Conservation (phyloP, 2,329 filamentous ascomycete genomes). For the Ophioceras dolichostomum region DNA sequence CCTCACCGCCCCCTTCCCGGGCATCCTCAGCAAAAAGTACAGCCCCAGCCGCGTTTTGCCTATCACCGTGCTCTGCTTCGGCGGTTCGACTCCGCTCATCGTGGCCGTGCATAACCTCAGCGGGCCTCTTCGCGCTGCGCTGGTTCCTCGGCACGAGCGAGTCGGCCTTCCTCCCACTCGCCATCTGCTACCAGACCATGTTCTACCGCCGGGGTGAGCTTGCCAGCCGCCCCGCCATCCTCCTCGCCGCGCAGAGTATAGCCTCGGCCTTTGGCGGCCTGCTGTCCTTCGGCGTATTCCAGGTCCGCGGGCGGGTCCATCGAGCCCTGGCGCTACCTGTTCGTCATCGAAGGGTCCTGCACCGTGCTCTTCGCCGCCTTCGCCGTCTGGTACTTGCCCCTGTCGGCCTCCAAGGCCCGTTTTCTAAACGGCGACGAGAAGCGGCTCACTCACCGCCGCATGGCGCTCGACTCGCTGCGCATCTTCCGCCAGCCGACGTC, state of each 20-base stretch:
- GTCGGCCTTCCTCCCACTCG: conserved; percentile 11
- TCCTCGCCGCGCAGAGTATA: conserved; percentile 21
- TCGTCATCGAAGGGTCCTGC: conserved; percentile 39
- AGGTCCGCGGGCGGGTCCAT: conserved; percentile 25
- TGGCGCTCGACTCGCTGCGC: conserved; percentile 55
- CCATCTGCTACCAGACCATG: conserved; percentile 38
- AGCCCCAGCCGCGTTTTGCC: conserved; percentile 57
- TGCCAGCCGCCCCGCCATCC: conserved; percentile 56
- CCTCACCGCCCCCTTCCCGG: conserved; percentile 47
- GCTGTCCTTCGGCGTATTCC: conserved; percentile 32
- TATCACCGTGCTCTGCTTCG: conserved; percentile 57
- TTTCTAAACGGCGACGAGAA: conserved; percentile 58
- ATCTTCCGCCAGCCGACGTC: conserved; percentile 38
- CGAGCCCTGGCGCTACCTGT: conserved; percentile 34
- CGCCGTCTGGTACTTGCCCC: conserved; percentile 58
- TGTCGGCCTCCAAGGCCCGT: conserved; percentile 41
- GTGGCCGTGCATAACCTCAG: conserved; percentile 4
- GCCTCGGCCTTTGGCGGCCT: conserved; percentile 10
- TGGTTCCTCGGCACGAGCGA: conserved; percentile 55
- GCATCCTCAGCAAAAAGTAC: conserved; percentile 58
- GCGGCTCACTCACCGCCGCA: conserved; percentile 57
- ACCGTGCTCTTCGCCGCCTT: conserved; percentile 52
- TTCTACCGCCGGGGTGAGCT: conserved; percentile 65
- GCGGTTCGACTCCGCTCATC: conserved; percentile 56
- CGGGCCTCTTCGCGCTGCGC: conserved; percentile 29